These are phyloP conservation scores for Lophium mytilinum DNA, from an alignment of 495 filamentous ascomycete species.

Conservation along the genomic window DNA sequence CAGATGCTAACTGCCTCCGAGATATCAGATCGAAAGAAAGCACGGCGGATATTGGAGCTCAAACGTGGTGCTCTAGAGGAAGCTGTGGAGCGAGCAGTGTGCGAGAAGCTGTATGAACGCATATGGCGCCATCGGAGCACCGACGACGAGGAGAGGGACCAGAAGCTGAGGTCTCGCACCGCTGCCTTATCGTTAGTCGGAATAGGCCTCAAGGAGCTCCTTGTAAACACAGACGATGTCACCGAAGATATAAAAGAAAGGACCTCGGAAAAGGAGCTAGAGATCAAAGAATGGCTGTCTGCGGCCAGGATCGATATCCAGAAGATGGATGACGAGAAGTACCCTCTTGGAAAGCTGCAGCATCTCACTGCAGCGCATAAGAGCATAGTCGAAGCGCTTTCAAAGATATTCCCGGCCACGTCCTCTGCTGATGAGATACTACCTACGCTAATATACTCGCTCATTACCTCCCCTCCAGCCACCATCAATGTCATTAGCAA, in stretches of 20 bases:
- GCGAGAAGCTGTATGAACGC: constrained; percentile 75
- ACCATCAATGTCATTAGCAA: constrained; percentile 88
- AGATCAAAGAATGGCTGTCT: constrained; percentile 64
- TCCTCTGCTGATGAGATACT: constrained; percentile 96
- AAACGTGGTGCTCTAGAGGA: constrained; percentile 77
- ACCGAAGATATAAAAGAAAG: constrained; percentile 38
- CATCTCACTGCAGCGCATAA: constrained; percentile 85
- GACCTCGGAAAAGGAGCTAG: constrained; percentile 54
- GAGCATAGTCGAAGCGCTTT: constrained; percentile 83
- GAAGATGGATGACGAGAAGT: constrained; percentile 78
- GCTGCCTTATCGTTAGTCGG: constrained; percentile 85
- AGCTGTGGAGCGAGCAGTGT: constrained; percentile 80
- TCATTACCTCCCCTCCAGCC: constrained; percentile 83
- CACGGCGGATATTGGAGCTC: constrained; percentile 64
- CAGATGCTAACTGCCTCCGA: constrained; percentile 92
- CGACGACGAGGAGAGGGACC: constrained; percentile 89
- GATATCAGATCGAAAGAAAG: constrained; percentile 67
- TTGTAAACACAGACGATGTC: constrained; percentile 58
- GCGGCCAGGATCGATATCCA: constrained; percentile 64
- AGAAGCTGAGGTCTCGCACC: constrained; percentile 89
- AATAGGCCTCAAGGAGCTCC: constrained; percentile 79
- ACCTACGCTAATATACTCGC: constrained; percentile 88
- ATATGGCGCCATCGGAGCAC: constrained; percentile 89
- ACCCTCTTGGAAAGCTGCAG: constrained; percentile 85
- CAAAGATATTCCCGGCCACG: constrained; percentile 66